A percentile compares a stretch with the other conserved stretches of the same genome.
Evolutionary conservation across 441 rosid species (phyloP).

Genomic region (Populus hybrid): DNA sequence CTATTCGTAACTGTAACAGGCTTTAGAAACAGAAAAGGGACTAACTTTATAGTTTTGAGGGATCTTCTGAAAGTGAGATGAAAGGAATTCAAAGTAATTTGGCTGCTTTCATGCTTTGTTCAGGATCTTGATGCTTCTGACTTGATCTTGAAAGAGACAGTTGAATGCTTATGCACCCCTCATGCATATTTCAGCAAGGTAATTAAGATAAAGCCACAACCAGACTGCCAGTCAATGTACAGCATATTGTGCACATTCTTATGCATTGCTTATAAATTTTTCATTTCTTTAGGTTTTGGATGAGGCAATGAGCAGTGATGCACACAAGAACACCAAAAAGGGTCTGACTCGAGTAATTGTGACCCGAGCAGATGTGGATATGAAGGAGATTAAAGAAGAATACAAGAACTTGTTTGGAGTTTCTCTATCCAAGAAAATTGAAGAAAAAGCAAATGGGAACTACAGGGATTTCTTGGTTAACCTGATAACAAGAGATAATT

Average conservation of each 20-base stretch:
- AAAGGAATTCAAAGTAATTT: neutral
- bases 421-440: conserved; percentile 45
- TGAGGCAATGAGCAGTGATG: conserved; percentile 46
- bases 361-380: conserved; percentile 60
- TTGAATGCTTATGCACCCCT: conserved; percentile 70
- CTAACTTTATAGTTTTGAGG: neutral
- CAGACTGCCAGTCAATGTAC: neutral
- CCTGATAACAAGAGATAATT: conserved; percentile 44
- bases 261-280: conserved; percentile 6
- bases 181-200: conserved; percentile 69
- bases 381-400: conserved; percentile 54
- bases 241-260: neutral
- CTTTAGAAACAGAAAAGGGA: neutral
- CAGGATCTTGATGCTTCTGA: conserved; percentile 51
- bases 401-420: conserved; percentile 46
- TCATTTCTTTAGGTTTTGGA: conserved; percentile 53
- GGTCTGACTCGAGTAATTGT: conserved; percentile 72
- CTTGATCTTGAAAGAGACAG: conserved; percentile 43
- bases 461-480: conserved; percentile 72
- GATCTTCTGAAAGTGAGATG: neutral
- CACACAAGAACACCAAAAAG: conserved; percentile 51
- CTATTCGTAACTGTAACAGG: neutral
- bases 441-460: conserved; percentile 60
- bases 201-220: neutral
- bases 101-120: conserved; percentile 13